Evolutionary conservation across 2,329 filamentous ascomycete species (phyloP), one percentile per base, ranked within the genome.

Genomic region (Macrophomina phaseolina): DNA sequence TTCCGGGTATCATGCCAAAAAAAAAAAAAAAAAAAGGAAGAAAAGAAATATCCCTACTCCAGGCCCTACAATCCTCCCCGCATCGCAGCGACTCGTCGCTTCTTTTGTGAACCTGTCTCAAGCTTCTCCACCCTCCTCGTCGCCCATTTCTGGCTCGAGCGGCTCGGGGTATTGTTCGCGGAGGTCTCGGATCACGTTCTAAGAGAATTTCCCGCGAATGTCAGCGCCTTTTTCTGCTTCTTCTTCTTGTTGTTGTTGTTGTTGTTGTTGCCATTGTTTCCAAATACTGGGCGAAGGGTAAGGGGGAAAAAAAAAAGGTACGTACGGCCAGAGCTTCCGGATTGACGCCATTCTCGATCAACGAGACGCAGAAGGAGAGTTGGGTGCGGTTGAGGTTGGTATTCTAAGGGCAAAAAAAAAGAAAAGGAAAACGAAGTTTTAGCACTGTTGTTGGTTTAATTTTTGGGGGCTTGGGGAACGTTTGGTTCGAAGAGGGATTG

Each of bases 291-390:
- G 23, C 23, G 23, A 1, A 23, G 23, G 23, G 23, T 48, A 42
- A 52, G 11, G 30, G n/a, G 11, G 49, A 28, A 18, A 30, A 28
- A 34, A 58, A 65, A 23, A 60, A 60, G 60, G 38, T 34, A 82
- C 92, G 75, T 85, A 98, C 95, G 30, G 94, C 94, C 38, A 99
- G 83, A 1, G 94, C 95, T 78, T 98, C 94, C 0, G 95, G 95
- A 76, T 97, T 97, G 36, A 98, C 93, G 14, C 95, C 95, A 75
- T 97, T 97, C 80, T 99, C 95, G 72, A 99, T 96, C 79, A 99
- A 87, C 64, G 93, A 97, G 68, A 98, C 94, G 80, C 95, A 99
- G 69, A 97, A 92, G 3, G 94, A 97, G 18, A 99, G 84, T 23
- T 94, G 93, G 64, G 93, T 90, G 38, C 94, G 89, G 79, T 97